Conservation (phyloP, 2,329 filamentous ascomycete genomes). For the Hypoxylon sp. region DNA sequence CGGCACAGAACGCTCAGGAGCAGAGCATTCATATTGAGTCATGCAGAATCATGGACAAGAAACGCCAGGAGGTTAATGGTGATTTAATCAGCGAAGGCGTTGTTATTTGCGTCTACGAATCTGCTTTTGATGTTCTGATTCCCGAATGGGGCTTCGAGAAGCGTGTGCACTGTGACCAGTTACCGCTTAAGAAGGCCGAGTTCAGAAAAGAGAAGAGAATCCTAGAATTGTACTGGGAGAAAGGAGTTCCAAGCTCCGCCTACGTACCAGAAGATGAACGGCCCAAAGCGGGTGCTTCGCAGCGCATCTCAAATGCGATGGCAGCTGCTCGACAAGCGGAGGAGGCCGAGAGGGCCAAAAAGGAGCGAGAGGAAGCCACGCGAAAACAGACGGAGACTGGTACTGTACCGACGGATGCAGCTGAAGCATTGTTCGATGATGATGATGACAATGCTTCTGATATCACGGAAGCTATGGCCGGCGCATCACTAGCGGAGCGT, state of each 20-base stretch:
- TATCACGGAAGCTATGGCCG: slow-evolving; percentile 90
- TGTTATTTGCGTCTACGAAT: slow-evolving; percentile 97
- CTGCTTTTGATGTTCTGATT: slow-evolving; percentile 97
- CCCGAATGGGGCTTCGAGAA: slow-evolving; percentile 99
- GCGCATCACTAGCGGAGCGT: slow-evolving; percentile 89
- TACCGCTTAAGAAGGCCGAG: slow-evolving; percentile 98
- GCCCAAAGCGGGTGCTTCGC: slow-evolving; percentile 83
- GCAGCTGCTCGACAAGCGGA: slow-evolving; percentile 86
- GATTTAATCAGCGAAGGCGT: slow-evolving; percentile 97
- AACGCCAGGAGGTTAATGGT: slow-evolving; percentile 85
- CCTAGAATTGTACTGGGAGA: slow-evolving; percentile 99
- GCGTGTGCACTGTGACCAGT: slow-evolving; percentile 97
- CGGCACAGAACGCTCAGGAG: slow-evolving; percentile 95
- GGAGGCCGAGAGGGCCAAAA: slow-evolving; percentile 83
- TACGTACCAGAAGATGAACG: slow-evolving; percentile 98
- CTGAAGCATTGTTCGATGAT: slow-evolving; percentile 95
- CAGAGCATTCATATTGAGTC: slow-evolving; percentile 99
- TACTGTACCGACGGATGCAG: slow-evolving; percentile 92
- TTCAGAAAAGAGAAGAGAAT: slow-evolving; percentile 97
- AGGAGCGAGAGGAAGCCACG: slow-evolving; percentile 90
- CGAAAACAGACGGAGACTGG: slow-evolving; percentile 95
- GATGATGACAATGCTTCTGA: slow-evolving; percentile 91
- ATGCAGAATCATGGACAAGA: slow-evolving; percentile 95
- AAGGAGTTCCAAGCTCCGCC: slow-evolving; percentile 95
- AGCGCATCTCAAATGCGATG: slow-evolving; percentile 80